Percentiles rank a stretch among this genome's conserved stretches.
Evolutionary conservation across 2,329 filamentous ascomycete genomes (phyloP).

Genomic region (Fusarium sp.): DNA sequence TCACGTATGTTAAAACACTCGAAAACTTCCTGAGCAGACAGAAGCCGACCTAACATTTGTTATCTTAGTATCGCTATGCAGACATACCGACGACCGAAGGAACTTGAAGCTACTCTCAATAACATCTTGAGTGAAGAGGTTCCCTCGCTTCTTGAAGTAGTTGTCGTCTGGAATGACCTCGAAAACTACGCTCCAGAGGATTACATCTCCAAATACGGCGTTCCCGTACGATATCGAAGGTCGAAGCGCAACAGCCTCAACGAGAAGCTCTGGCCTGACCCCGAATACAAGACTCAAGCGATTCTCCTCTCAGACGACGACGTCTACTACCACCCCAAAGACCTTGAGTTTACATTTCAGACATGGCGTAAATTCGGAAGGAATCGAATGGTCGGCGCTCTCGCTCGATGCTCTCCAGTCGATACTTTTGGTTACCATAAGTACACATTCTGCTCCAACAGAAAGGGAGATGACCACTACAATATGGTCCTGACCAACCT

Average conservation of each 20-base stretch:
- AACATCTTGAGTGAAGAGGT: slow-evolving; percentile 50
- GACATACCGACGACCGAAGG: slow-evolving; percentile 55
- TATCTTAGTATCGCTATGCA: slow-evolving; percentile 55
- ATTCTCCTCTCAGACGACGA: slow-evolving; percentile 60
- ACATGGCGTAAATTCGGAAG: slow-evolving; percentile 58
- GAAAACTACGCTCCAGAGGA: slow-evolving; percentile 50
- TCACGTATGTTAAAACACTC: slow-evolving; percentile 47
- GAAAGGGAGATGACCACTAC: slow-evolving; percentile 50
- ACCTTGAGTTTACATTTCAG: slow-evolving; percentile 60
- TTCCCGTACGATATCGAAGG: slow-evolving; percentile 54
- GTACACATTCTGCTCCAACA: slow-evolving; percentile 53
- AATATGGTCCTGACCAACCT: slow-evolving; percentile 57
- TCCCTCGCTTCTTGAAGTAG: slow-evolving; percentile 57
- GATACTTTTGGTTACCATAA: slow-evolving; percentile 48
- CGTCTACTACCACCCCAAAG: slow-evolving; percentile 56
- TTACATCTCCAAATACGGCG: slow-evolving; percentile 51
- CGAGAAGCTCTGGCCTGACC: slow-evolving; percentile 56
- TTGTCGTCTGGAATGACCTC: slow-evolving; percentile 57
- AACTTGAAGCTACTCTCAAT: slow-evolving; percentile 53
- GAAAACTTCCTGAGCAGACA: too few relatives aligned
- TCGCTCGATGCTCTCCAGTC: slow-evolving; percentile 54
- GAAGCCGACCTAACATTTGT: neutral
- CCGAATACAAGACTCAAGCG: slow-evolving; percentile 56
- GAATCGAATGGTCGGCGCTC: slow-evolving; percentile 54
- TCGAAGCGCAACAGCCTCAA: slow-evolving; percentile 56